Evolutionary conservation across 352 stramenopile genomes (phyloP).

Genomic region (Hyaloperonospora arabidopsidis): DNA sequence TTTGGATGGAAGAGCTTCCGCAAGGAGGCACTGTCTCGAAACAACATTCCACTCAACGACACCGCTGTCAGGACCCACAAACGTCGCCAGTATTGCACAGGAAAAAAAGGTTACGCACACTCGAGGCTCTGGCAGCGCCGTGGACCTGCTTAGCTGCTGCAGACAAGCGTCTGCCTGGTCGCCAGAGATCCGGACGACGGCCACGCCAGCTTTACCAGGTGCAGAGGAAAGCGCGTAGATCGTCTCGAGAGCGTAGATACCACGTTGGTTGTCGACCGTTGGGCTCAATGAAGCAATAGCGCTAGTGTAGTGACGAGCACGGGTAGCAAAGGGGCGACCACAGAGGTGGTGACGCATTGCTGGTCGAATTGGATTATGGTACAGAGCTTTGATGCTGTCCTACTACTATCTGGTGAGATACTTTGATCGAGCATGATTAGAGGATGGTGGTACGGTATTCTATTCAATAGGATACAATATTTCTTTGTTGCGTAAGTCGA

Average conservation of each 20-base stretch:
- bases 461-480: too few species aligned
- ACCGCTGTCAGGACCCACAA: neutral
- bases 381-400: too few species aligned
- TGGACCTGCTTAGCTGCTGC: constrained; percentile 39
- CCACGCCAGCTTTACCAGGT: constrained; percentile 75
- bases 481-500: too few species aligned
- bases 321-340: constrained; percentile 1
- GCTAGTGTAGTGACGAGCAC: constrained; percentile 13
- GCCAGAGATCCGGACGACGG: constrained; percentile 85
- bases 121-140: constrained; percentile 36
- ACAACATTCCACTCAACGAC: neutral
- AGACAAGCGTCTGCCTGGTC: constrained; percentile 60
- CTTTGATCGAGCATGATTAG: too few species aligned
- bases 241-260: constrained; percentile 57
- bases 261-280: neutral
- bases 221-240: constrained; percentile 89
- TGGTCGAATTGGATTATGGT: too few species aligned
- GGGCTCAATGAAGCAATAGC: neutral
- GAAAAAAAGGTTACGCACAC: constrained; percentile 25
- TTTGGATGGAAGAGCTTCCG: constrained; percentile 74
- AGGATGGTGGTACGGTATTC: too few species aligned
- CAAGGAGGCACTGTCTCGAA: constrained; percentile 41
- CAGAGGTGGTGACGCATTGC: constrained; percentile 17
- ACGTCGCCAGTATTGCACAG: neutral
- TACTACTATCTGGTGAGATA: too few species aligned